Conservation (phyloP, 75 land plant genomes). For the Gnetum montanum region DNA sequence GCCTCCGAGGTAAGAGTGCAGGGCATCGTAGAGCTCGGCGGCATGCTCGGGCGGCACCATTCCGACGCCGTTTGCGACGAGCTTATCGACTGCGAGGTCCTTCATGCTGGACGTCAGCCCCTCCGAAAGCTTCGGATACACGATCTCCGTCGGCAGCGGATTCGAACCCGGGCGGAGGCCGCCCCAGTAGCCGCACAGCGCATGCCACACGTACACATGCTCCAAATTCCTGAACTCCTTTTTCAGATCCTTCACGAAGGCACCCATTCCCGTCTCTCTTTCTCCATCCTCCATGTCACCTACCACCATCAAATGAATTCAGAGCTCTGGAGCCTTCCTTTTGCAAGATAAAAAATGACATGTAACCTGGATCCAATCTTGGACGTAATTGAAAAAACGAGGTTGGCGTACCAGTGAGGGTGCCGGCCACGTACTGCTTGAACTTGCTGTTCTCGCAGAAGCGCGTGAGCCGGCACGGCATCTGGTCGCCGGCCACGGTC, state of each 20-base stretch:
- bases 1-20: slow-evolving; percentile 42
- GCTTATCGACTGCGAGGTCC: slow-evolving; percentile 75
- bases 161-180: slow-evolving; percentile 43
- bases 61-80: slow-evolving; percentile 50
- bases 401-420: too few relatives aligned
- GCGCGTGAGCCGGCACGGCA: slow-evolving; percentile 57
- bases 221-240: slow-evolving; percentile 32
- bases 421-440: slow-evolving; percentile 26
- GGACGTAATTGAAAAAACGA: too few relatives aligned
- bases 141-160: slow-evolving; percentile 26
- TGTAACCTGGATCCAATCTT: too few relatives aligned
- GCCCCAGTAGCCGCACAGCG: slow-evolving; percentile 75
- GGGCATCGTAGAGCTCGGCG: slow-evolving; percentile 39
- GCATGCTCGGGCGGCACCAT: slow-evolving; percentile 51
- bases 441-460: slow-evolving; percentile 63
- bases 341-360: too few relatives aligned
- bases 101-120: slow-evolving; percentile 55
- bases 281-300: neutral
- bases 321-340: too few relatives aligned
- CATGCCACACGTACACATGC: slow-evolving; percentile 78
- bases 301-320: neutral
- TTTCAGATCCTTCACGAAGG: slow-evolving; percentile 50
- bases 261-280: slow-evolving; percentile 35
- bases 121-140: slow-evolving; percentile 40
- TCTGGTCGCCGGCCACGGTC: slow-evolving; percentile 53